Evolutionary conservation across 306 rosid species (phyloP), one percentile per base, ranked within the genome.

Genomic region (Luffa acutangula): DNA sequence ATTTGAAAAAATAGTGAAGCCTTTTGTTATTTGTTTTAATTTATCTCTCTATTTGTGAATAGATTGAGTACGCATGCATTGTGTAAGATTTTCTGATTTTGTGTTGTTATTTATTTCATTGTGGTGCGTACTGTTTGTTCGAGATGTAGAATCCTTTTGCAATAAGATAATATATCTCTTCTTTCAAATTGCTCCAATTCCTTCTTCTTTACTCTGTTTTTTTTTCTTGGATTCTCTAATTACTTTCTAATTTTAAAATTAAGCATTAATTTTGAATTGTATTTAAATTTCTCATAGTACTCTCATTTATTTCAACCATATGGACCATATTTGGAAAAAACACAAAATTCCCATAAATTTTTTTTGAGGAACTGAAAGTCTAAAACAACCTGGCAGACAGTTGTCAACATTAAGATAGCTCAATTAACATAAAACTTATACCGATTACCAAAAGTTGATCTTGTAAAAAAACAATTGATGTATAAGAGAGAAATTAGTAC

Each of bases 21-120:
- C 46, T 74, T 74, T 74, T 49, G 78, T 74, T 15, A 74, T 74
- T 74, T 74, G 78, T 74, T 74, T 72, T 74, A 74, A 46, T 31
- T 74, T 51, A 74, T 51, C 36, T 49, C 12, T 49, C 12, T 34
- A 51, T 74, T 51, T 74, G 78, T 74, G 78, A 49, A 74, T 74
- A 74, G 62, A 74, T 74, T 5, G 2, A 51, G 60, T 74, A 51
- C 62, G 78, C 78, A 74, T 72, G 31, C 31, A 25, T 70, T 33
- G 78, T 51, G 42, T 48, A 74, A 51, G 62, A 51, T 51, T 51
- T 74, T 74, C 62, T 53, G 78, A 74, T 74, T 74, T 74, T 49
- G 62, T 49, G 62, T 74, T 74, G 60, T 34, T 46, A 51, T 74
- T 74, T 74, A 74, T 74, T 72, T 72, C 77, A 72, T 72, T 72